Percentiles rank a stretch among this genome's conserved stretches.
Conservation (phyloP, 768 basidiomycete species). For the Mycena belliarum region DNA sequence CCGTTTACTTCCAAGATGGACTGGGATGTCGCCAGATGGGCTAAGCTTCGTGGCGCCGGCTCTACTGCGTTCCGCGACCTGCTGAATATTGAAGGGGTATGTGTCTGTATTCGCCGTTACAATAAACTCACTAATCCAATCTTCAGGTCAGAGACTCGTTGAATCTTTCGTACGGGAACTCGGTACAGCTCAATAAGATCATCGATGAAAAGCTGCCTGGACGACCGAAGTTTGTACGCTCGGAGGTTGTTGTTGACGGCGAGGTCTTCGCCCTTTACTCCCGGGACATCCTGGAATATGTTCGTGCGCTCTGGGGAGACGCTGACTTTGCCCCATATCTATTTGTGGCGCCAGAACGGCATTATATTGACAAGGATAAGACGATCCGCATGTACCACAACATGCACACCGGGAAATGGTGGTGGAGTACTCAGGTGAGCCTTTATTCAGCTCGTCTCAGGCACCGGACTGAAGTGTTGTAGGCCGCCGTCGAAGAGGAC, state of each 20-base stretch:
- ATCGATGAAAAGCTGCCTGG: background rate
- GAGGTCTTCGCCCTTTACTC: conserved; percentile 26
- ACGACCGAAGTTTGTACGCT: conserved; percentile 16
- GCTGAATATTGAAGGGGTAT: background rate
- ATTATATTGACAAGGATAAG: conserved; percentile 26
- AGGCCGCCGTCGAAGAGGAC: background rate
- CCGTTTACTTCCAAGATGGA: background rate
- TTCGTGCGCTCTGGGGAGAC: conserved; percentile 29
- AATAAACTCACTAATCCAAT: too few species aligned
- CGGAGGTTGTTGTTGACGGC: conserved; percentile 23
- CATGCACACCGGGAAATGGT: conserved; percentile 29
- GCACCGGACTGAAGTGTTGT: background rate
- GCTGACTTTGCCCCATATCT: conserved; percentile 27
- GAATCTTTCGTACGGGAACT: background rate
- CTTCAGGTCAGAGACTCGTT: background rate
- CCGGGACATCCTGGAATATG: conserved; percentile 31
- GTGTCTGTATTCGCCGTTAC: background rate
- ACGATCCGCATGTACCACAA: conserved; percentile 29
- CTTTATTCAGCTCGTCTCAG: background rate
- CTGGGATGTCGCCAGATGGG: background rate
- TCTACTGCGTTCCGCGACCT: background rate
- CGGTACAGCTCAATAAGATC: background rate
- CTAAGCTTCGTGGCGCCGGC: background rate
- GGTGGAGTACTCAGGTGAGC: background rate
- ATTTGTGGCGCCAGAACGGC: conserved; percentile 29